phyloP scores from a whole-genome alignment of 163 green algal species.

The Volvox carteri region DNA sequence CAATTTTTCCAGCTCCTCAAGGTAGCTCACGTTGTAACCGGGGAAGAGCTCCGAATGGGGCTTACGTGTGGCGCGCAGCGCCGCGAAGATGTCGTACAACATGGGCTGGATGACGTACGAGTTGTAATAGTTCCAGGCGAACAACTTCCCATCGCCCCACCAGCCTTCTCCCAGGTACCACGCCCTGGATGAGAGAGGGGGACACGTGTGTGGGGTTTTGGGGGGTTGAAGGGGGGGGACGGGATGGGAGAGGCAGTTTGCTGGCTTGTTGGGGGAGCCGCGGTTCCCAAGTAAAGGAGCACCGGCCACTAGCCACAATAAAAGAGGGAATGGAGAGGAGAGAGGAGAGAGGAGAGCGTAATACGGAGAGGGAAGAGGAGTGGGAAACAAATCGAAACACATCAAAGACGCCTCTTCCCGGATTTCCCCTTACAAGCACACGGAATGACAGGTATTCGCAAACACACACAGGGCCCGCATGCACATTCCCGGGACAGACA shows the following conservation, averaged over 20 bases:
- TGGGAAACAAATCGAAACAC: too few species aligned
- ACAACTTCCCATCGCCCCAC: not conserved
- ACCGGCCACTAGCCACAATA: not conserved
- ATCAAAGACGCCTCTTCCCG: too few species aligned
- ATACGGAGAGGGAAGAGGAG: too few species aligned
- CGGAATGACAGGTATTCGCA: too few species aligned
- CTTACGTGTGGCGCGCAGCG: too few species aligned
- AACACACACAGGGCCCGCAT: not conserved
- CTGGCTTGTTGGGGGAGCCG: not conserved
- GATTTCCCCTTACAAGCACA: too few species aligned
- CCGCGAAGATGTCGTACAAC: not conserved
- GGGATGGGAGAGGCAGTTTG: not conserved
- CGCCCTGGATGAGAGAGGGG: too few species aligned
- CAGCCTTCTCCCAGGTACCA: slow-evolving; percentile 13
- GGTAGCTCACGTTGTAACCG: too few species aligned
- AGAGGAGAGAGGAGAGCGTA: too few species aligned
- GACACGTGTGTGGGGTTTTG: too few species aligned
- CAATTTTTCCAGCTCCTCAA: not conserved
- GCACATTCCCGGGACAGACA: not conserved
- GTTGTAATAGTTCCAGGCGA: slow-evolving; percentile 10
- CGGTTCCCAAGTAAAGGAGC: not conserved
- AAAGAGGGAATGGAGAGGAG: not conserved
- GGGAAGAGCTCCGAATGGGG: too few species aligned
- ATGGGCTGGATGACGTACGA: slow-evolving; percentile 24
- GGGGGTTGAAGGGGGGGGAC: too few species aligned